Base-by-base conservation (phyloP, 2,329 filamentous ascomycete genomes). In the Ophiocordyceps australis region DNA sequence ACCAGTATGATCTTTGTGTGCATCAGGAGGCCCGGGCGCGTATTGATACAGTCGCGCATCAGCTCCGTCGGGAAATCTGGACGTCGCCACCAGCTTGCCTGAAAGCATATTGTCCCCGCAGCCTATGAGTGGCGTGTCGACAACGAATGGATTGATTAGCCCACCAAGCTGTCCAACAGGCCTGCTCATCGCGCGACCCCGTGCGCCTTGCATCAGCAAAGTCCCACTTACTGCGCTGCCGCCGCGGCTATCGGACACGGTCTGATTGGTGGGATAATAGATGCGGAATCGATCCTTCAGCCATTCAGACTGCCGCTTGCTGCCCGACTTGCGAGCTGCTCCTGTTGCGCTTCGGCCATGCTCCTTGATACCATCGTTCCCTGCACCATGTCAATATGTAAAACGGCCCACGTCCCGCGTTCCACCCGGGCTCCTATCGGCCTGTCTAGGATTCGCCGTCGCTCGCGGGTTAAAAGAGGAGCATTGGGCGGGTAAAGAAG, bases 91-190 rank as follows among this genome's bases (percentile, higher is more conserved):
- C 74, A 83, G 32, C 68, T 72, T 7, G 62, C 53, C 32, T 75
- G 65, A 31, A 89, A 63, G 40, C 77, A 92, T 31, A 95, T 83
- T 1, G 85, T 92, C 7, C 86, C 86, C 14, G 70, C 89, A 21
- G 55, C 54, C 69, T 75, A 22, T 48, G 45, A 34, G 29, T 11
- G n/a, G n/a, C n/a, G n/a, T n/a, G n/a, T n/a, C n/a, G n/a, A n/a
- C n/a, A n/a, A n/a, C n/a, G n/a, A n/a, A n/a, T n/a, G n/a, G n/a
- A n/a, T n/a, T 35, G 31, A 32, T 43, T 38, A 40, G 35, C 29
- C 16, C 12, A 23, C 13, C n/a, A n/a, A n/a, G n/a, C n/a, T n/a
- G n/a, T n/a, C n/a, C n/a, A n/a, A n/a, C n/a, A n/a, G n/a, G n/a
- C n/a, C n/a, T n/a, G n/a, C n/a, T n/a, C n/a, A n/a, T n/a, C n/a